Percentiles rank a stretch among this genome's conserved stretches.
Conservation (phyloP, 306 rosid genomes). For the Abrus precatorius region DNA sequence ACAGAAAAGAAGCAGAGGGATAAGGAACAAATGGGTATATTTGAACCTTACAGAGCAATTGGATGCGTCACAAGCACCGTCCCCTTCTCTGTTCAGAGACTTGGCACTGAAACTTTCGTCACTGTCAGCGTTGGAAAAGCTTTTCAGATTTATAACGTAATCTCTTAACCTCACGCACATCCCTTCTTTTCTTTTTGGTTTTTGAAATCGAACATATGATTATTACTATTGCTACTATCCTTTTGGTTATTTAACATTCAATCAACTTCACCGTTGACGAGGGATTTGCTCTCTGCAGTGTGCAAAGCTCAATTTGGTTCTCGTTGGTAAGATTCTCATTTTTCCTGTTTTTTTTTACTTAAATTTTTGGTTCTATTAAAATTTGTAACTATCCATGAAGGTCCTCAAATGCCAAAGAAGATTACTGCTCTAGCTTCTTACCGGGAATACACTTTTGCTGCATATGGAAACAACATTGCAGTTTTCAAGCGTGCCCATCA, state of each 20-base stretch:
- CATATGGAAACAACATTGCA: constrained; percentile 72
- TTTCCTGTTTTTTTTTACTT: background rate
- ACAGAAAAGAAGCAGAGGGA: background rate
- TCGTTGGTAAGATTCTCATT: constrained; percentile 61
- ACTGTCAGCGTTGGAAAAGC: constrained; percentile 89
- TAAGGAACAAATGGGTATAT: constrained; percentile 70
- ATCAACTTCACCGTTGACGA: background rate
- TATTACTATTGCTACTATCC: background rate
- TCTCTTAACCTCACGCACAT: background rate
- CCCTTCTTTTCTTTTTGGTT: background rate
- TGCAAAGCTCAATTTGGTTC: constrained; percentile 82
- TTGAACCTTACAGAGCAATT: constrained; percentile 85
- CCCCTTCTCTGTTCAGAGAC: constrained; percentile 84
- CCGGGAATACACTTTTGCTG: constrained; percentile 83
- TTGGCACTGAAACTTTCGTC: constrained; percentile 92
- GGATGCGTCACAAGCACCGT: constrained; percentile 81
- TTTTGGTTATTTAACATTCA: background rate
- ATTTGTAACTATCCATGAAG: constrained; percentile 50
- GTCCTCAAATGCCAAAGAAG: constrained; percentile 88
- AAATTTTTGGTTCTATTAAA: background rate
- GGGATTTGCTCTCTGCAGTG: constrained; percentile 60
- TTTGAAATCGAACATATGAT: background rate
- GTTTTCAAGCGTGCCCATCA: constrained; percentile 86
- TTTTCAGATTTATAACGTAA: constrained; percentile 89
- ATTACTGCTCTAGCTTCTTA: constrained; percentile 89